Conservation (phyloP, 2,329 filamentous ascomycete genomes). For the Aspergillus persii region DNA sequence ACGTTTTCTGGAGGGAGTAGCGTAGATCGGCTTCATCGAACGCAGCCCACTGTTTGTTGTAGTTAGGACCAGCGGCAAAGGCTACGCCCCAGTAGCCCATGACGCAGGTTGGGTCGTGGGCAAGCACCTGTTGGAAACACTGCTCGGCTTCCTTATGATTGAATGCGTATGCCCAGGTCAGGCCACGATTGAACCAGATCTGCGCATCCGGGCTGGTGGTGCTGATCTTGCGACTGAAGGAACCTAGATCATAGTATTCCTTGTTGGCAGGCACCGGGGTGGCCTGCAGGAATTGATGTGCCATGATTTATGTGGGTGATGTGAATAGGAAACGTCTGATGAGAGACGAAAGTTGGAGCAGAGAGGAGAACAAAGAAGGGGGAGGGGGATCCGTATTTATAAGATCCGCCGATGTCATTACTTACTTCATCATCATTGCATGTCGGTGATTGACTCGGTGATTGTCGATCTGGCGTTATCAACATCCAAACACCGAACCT, state of each 20-base stretch:
- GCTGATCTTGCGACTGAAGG: constrained; percentile 34
- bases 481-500: not conserved
- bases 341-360: not conserved
- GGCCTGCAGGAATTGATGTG: not conserved
- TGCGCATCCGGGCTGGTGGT: constrained; percentile 32
- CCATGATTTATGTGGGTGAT: not conserved
- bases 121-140: constrained; percentile 35
- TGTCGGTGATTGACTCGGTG: not conserved
- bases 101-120: constrained; percentile 31
- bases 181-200: constrained; percentile 38
- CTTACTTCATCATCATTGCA: not conserved
- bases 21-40: constrained; percentile 64
- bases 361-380: not conserved
- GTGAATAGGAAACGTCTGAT: not conserved
- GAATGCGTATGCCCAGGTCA: constrained; percentile 41
- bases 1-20: constrained; percentile 32
- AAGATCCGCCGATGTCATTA: not conserved
- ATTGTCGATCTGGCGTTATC: not conserved
- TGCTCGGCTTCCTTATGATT: constrained; percentile 37
- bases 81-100: constrained; percentile 46
- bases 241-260: constrained; percentile 36
- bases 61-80: constrained; percentile 70
- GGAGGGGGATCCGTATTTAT: not conserved
- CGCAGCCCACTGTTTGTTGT: constrained; percentile 73
- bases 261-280: not conserved